phyloP scores from a whole-genome alignment of 148 eudicot species.

The Rhododendron vialii region DNA sequence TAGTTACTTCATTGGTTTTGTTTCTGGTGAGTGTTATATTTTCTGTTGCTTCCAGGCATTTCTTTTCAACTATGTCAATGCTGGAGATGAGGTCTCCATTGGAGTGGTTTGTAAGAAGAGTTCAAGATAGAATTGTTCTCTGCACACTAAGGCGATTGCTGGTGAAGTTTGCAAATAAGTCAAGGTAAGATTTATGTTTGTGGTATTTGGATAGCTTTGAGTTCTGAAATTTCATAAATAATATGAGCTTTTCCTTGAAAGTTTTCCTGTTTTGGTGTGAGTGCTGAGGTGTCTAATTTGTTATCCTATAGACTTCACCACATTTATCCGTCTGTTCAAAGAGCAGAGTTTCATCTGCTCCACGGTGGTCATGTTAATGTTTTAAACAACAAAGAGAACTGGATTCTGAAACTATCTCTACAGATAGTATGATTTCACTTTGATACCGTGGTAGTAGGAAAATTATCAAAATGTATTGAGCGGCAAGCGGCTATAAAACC shows the following conservation, averaged over 20 bases:
- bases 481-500: not conserved
- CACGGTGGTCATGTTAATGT: not conserved
- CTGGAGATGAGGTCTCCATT: constrained; percentile 53
- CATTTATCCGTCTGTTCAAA: not conserved
- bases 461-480: not conserved
- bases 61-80: constrained; percentile 26
- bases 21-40: not conserved
- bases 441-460: not conserved
- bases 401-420: no score
- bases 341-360: not conserved
- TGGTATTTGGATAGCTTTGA: not conserved
- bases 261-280: not conserved
- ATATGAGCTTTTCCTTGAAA: no score
- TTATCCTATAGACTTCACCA: not conserved
- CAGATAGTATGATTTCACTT: not conserved
- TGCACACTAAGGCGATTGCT: constrained; percentile 56
- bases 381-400: no score
- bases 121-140: constrained; percentile 66
- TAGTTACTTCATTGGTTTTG: not conserved
- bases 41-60: constrained; percentile 45
- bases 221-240: not conserved
- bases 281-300: not conserved
- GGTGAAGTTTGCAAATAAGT: constrained; percentile 67
- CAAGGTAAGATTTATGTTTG: constrained; percentile 48
- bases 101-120: constrained; percentile 77